A percentile compares a stretch with the other conserved stretches of the same genome.
phyloP scores from a whole-genome alignment of 148 eudicot genomes.

The Persicaria tinctoria region DNA sequence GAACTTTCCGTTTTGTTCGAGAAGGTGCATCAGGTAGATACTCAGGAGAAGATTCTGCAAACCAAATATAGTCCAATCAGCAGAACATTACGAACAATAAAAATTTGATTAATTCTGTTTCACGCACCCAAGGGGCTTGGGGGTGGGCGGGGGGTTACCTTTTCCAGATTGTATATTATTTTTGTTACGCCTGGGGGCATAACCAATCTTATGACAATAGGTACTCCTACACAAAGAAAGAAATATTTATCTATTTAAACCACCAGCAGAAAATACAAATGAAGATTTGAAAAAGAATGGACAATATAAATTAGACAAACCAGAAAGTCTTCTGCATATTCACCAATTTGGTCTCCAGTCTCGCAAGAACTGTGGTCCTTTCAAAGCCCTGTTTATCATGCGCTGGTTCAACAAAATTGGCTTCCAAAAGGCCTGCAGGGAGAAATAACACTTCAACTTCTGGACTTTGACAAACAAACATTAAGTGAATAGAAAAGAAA shows the following conservation, averaged over 20 bases:
- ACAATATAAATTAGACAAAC: constrained; percentile 31
- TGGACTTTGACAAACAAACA: background rate
- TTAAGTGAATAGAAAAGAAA: background rate
- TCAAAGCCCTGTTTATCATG: constrained; percentile 99
- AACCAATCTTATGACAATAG: constrained; percentile 73
- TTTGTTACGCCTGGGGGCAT: constrained; percentile 55
- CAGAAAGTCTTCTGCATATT: constrained; percentile 74
- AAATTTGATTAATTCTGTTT: background rate
- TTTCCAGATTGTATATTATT: constrained; percentile 9
- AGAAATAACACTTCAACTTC: constrained; percentile 15
- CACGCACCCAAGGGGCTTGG: background rate
- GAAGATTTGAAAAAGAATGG: background rate
- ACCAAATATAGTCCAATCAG: background rate
- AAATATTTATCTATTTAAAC: background rate
- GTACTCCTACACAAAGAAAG: constrained; percentile 36
- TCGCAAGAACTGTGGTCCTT: constrained; percentile 78
- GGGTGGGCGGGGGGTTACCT: background rate
- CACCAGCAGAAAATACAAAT: background rate
- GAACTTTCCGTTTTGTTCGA: constrained; percentile 25
- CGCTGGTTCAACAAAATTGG: constrained; percentile 97
- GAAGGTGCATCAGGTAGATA: constrained; percentile 25
- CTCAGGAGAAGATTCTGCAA: constrained; percentile 49
- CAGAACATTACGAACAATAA: background rate
- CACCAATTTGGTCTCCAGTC: constrained; percentile 59
- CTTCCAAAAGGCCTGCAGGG: constrained; percentile 79